Evolutionary conservation across 2,329 filamentous ascomycete genomes (phyloP).

Genomic region (Trichoderma sp.): DNA sequence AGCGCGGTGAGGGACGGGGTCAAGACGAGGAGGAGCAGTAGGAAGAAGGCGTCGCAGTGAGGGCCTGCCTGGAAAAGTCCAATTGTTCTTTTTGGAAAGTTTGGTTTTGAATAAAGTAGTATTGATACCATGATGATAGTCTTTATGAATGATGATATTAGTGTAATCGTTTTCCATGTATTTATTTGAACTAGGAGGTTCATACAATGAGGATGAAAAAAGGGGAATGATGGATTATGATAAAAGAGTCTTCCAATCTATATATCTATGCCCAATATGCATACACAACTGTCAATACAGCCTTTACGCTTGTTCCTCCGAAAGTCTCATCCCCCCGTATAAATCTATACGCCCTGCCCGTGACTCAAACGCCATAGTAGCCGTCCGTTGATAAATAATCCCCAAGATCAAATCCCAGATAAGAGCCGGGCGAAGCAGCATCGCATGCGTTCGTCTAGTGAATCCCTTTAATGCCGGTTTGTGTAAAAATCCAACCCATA

Average conservation of each 20-base stretch:
- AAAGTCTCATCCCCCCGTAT: background rate
- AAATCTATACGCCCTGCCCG: constrained; percentile 1
- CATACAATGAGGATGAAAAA: background rate
- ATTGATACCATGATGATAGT: constrained; percentile 6
- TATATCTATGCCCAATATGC: background rate
- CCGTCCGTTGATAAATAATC: constrained; percentile 14
- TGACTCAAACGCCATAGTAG: constrained; percentile 8
- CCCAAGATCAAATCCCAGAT: background rate
- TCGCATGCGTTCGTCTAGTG: background rate
- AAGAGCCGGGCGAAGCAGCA: background rate
- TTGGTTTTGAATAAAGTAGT: background rate
- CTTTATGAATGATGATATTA: background rate
- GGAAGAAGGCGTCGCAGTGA: constrained; percentile 29
- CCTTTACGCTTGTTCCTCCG: background rate
- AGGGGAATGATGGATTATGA: background rate
- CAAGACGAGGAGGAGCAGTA: constrained; percentile 34
- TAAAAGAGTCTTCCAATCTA: background rate
- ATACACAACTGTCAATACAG: background rate
- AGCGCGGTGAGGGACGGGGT: constrained; percentile 38
- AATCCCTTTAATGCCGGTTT: background rate
- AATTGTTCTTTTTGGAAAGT: background rate
- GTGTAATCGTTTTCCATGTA: background rate
- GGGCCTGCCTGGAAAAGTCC: no score
- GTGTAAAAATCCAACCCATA: background rate
- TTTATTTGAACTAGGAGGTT: background rate